Percentiles rank a stretch among this genome's conserved stretches.
Conservation (phyloP, 2,329 filamentous ascomycete genomes). For the Cordyceps tenuipes region DNA sequence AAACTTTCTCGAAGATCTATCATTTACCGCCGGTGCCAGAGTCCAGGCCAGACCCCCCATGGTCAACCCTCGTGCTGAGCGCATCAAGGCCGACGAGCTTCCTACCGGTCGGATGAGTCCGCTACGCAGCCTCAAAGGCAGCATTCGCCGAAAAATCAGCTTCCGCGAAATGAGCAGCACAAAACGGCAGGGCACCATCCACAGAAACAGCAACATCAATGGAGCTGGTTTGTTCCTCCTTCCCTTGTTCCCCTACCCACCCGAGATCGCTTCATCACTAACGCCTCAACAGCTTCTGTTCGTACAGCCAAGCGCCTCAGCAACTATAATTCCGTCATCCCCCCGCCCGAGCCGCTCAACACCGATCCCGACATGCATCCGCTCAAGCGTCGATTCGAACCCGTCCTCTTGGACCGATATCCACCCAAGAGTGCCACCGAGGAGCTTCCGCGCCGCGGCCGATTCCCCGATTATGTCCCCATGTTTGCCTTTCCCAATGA, state of each 20-base stretch:
- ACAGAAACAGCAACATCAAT: conserved; percentile 55
- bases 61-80: conserved; percentile 71
- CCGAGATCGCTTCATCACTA: conserved; percentile 17
- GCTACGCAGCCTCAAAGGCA: conserved; percentile 61
- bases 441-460: conserved; percentile 69
- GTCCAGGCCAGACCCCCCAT: conserved; percentile 61
- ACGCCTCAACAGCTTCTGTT: conserved; percentile 41
- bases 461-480: conserved; percentile 93
- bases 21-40: conserved; percentile 76
- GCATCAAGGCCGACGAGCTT: conserved; percentile 68
- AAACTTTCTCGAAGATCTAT: conserved; percentile 84
- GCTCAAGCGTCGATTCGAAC: conserved; percentile 86
- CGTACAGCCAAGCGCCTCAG: conserved; percentile 84
- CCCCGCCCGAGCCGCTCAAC: conserved; percentile 82
- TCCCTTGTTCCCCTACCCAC: not conserved
- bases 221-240: conserved; percentile 36
- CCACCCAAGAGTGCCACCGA: conserved; percentile 76
- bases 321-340: conserved; percentile 98
- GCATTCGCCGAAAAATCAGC: conserved; percentile 85
- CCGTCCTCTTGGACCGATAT: conserved; percentile 90
- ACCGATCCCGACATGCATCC: conserved; percentile 91
- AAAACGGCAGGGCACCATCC: conserved; percentile 72
- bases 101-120: conserved; percentile 45
- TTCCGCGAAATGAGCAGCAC: conserved; percentile 92
- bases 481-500: conserved; percentile 99